Base-by-base conservation (phyloP, 495 filamentous ascomycete species). In the Delitschia confertaspora region DNA sequence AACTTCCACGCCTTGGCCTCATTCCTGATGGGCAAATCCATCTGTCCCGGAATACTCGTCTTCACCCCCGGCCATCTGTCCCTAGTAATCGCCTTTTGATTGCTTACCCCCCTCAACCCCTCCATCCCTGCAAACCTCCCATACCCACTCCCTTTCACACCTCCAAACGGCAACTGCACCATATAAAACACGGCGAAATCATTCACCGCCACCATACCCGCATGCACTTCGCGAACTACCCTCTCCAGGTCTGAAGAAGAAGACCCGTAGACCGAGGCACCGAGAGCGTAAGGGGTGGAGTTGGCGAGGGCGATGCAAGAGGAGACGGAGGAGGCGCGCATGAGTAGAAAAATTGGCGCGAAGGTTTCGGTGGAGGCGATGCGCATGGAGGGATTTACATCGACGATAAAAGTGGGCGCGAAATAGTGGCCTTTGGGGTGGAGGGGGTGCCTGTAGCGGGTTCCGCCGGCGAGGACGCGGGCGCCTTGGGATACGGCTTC, bases 181-280 rank as follows among this genome's bases (percentile, higher is more conserved):
- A 88, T 82, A 62, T 98, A 98, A 56, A 77, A 94, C 11, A 76
- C 80, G 16, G 78, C 91, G 51, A 98, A 98, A 65, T 96, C 91
- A 55, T 98, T 96, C 39, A 98, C 76, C 33, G 82, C 73, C 3
- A 96, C 83, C 83, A 94, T 94, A 19, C 91, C 91, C 2, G 81
- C 79, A 40, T 80, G 74, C 39, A 96, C 73, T 17, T 73, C 71
- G n/a, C 52, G 56, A 0, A 87, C 78, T 24, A 86, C 79, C 14
- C 62, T 57, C 29, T 74, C 62, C 3, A 87, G 64, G 37, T 73
- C 64, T 6, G 60, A 58, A 20, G 72, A 63, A 18, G 45, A 51
- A 38, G 60, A 59, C 20, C 89, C 89, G 63, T 89, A 95, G 30
- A 98, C 85, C 27, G 44, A 53, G 35, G 57, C 53, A 9, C 64